Base-by-base conservation (phyloP, 345 rosid genomes). In the Jatropha curcas region DNA sequence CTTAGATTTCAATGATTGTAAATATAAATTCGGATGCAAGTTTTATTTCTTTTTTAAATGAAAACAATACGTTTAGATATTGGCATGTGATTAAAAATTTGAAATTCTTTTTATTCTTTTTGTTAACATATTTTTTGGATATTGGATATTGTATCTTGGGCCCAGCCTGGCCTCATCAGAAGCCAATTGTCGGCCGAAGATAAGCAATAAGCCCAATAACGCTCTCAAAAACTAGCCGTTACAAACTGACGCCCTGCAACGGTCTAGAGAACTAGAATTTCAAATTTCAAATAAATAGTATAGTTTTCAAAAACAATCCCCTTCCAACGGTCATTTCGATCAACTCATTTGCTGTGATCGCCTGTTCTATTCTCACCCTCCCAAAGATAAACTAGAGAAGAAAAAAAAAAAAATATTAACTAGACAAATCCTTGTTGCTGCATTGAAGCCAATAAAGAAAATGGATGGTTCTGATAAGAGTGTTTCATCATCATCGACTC, bases 381-480 rank as follows among this genome's bases (percentile, higher is more conserved):
- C 20, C 22, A 41, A 16, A 24, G 14, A 14, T 0, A 1, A 17
- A 17, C 4, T 41, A 48, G 5, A 17, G 17, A 17, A 46, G 3
- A 46, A 17, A 48, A 33, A 6, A 41, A 3, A 1, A 5, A 30
- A 30, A 20, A 8, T 11, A 33, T 2, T 20, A 0, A 61, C 13
- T 22, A n/a, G 11, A 24, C 13, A 16, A 3, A 24, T 3, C 39
- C 22, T 46, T 63, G 7, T 20, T 4, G 17, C 51, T 37, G 5
- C 51, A 46, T 46, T 46, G 51, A 46, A 46, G 52, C 52, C 4
- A 48, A 13, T 10, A 41, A 24, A 39, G 64, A 50, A 59, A 69
- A 81, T 79, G 84, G 73, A 79, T 41, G 56, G 64, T 46, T 65
- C 78, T 12, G 65, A 50, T 48, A 66, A 31, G 37, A 25, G 27